Percentiles rank a stretch among this genome's conserved stretches.
phyloP scores from a whole-genome alignment of 2,329 filamentous ascomycete genomes.

The Phaeoacremonium minimum region DNA sequence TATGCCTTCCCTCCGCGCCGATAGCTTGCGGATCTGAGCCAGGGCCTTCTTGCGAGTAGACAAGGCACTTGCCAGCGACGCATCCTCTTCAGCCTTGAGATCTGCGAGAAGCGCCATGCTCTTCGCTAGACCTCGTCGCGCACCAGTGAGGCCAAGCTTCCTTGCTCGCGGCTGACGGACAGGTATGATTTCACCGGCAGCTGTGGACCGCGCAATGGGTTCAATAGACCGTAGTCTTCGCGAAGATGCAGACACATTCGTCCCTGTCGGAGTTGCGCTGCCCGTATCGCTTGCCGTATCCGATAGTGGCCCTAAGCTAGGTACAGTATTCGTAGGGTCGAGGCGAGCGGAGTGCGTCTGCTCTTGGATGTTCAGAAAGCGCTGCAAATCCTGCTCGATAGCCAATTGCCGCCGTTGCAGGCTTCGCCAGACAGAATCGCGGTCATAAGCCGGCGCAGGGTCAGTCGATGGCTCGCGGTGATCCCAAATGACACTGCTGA shows the following conservation, averaged over 20 bases:
- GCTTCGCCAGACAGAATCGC: slow-evolving; percentile 42
- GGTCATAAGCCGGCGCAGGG: slow-evolving; percentile 19
- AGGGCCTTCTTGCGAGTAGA: slow-evolving; percentile 53
- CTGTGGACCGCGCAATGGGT: slow-evolving; percentile 27
- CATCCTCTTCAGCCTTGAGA: slow-evolving; percentile 66
- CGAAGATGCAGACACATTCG: slow-evolving; percentile 32
- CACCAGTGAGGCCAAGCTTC: slow-evolving; percentile 53
- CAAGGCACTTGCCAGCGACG: slow-evolving; percentile 52
- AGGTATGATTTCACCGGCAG: slow-evolving; percentile 50
- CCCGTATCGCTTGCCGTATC: slow-evolving; percentile 36
- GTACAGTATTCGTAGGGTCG: slow-evolving; percentile 15
- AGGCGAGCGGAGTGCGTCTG: slow-evolving; percentile 28
- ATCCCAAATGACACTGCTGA: slow-evolving; percentile 34
- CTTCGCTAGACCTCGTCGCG: slow-evolving; percentile 59
- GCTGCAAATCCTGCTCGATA: slow-evolving; percentile 42
- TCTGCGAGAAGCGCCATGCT: slow-evolving; percentile 60
- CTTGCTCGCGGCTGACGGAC: slow-evolving; percentile 52
- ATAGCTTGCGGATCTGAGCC: slow-evolving; percentile 49
- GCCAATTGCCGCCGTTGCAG: slow-evolving; percentile 40
- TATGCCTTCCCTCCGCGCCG: slow-evolving; percentile 45
- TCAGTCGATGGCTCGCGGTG: slow-evolving; percentile 11
- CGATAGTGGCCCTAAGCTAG: too few relatives aligned
- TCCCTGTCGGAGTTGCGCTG: slow-evolving; percentile 34
- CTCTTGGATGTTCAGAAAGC: slow-evolving; percentile 44
- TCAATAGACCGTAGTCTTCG: slow-evolving; percentile 38